Conservation (phyloP, 2,329 filamentous ascomycete genomes). For the Nothophoma quercina region DNA sequence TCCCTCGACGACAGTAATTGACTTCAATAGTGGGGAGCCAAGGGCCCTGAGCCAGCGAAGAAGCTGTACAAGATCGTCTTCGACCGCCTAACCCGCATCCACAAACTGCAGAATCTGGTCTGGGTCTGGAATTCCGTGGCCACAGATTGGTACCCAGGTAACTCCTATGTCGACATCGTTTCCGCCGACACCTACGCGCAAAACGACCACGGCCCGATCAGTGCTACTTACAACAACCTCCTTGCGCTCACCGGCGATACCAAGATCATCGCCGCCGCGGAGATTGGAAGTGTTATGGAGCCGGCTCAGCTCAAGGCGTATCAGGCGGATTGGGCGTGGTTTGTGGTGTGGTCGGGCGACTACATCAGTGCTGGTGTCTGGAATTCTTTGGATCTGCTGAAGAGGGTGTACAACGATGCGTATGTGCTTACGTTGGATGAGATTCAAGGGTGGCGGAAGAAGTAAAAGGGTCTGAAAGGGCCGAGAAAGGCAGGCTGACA, state of each 20-base stretch:
- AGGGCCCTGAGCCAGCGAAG: slow-evolving; percentile 56
- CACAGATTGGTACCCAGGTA: slow-evolving; percentile 58
- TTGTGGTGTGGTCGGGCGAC: slow-evolving; percentile 56
- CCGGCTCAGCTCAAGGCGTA: slow-evolving; percentile 54
- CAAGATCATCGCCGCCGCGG: slow-evolving; percentile 58
- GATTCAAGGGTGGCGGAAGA: slow-evolving; percentile 35
- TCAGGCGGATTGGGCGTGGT: slow-evolving; percentile 59
- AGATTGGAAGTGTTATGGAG: slow-evolving; percentile 58
- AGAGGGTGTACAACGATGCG: slow-evolving; percentile 41
- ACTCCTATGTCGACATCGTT: slow-evolving; percentile 56
- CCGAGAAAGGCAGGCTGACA: too few species aligned
- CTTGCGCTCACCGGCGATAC: slow-evolving; percentile 54
- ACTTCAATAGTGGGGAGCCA: slow-evolving; percentile 53
- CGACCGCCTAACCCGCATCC: slow-evolving; percentile 54
- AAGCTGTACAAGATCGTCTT: slow-evolving; percentile 56
- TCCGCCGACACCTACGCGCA: slow-evolving; percentile 57
- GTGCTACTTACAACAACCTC: slow-evolving; percentile 55
- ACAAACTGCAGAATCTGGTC: slow-evolving; percentile 57
- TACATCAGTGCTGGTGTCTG: slow-evolving; percentile 54
- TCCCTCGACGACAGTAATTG: neutral
- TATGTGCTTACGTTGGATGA: slow-evolving; percentile 42
- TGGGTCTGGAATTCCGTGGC: slow-evolving; percentile 61
- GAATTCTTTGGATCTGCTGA: slow-evolving; percentile 53
- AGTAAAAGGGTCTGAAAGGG: neutral
- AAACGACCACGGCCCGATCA: slow-evolving; percentile 55